Base-by-base conservation (phyloP, 495 filamentous ascomycete species). In the Trichoderma erinaceum region DNA sequence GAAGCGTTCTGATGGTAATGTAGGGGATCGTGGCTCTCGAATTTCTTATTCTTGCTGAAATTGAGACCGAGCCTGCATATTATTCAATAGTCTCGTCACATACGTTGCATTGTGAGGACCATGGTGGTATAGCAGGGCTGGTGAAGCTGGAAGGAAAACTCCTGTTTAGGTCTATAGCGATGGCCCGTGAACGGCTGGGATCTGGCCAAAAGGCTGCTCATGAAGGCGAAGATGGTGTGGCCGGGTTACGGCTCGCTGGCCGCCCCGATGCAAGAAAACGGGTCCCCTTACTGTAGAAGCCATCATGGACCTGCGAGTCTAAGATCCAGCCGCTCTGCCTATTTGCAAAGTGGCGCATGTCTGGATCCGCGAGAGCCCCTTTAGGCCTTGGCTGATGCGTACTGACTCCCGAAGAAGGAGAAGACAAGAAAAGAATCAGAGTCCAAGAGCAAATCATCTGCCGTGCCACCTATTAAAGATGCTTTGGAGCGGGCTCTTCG, bases 71-170 rank as follows among this genome's bases (percentile, higher is more conserved):
- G n/a, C 23, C 56, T 61, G 56, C 27, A 61, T 23, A 25, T 15
- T 13, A 0, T 29, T 29, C 10, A 32, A 4, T 15, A 27, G 27
- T 16, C 56, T 32, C 56, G 13, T 61, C 56, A 61, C 25, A 27
- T 4, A 61, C 27, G 56, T 61, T 61, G 25, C 56, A 61, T 61
- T 61, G 23, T 32, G 27, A 18, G 13, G 21, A 4, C 15, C 27
- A 61, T 65, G 32, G 35, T 65, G 63, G 63, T 65, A 38, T 38
- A 32, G 63, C 41, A 15, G 23, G 8, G 63, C 7, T 29, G 63
- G 13, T 65, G 63, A 32, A 29, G 35, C 18, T 41, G 10, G 25
- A 61, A 21, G n/a, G n/a, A 16, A 4, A 61, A 32, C 23, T 16
- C 2, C 4, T 10, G 56, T 13, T 7, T 11, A 32, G 3, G 32